Evolutionary conservation across 2,329 filamentous ascomycete genomes (phyloP), one percentile per base, ranked within the genome.

Genomic region (Clonostachys chloroleuca): DNA sequence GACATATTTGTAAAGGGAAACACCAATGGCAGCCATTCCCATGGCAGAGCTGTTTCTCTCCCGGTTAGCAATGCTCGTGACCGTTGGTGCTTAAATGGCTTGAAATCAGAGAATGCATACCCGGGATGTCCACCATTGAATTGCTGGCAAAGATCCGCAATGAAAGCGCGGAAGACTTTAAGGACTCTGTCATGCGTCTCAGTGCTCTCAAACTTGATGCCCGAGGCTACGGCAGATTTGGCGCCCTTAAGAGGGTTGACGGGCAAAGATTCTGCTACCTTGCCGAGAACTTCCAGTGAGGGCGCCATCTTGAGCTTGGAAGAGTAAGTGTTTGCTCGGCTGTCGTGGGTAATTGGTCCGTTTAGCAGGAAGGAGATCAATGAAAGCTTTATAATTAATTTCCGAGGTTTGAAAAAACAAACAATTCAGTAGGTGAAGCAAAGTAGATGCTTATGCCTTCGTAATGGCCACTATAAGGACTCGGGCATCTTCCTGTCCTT

Each of bases 81-180:
- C 9, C 10, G 10, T 18, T n/a, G 14, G 5, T 39, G 36, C 2
- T 39, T n/a, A 6, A 39, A 39, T 6, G 9, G 13, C 12, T 39
- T 17, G 2, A 7, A 6, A 13, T 39, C 34, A n/a, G 30, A 49
- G 9, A 30, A 30, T 30, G 3, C 71, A 54, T 68, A 83, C 78
- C 83, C 84, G n/a, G 83, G 84, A 57, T 87, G 84, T 0, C 84
- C 84, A 34, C 83, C 83, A 51, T 80, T 80, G 63, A 86, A 88
- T 53, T 87, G 83, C 59, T 87, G 75, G 56, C 83, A 87, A 4
- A 88, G 64, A 58, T 88, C 84, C 41, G 84, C 81, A 49, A 87
- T 83, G 34, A 87, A 64, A 43, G 77, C 66, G 46, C 84, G 71
- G 57, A 86, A 85, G 5, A 77, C 78, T 54, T 73, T 75, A 44